These are phyloP conservation scores for Jaltomata sinuosa DNA, from an alignment of 257 asterid genomes.

Conservation along the genomic window DNA sequence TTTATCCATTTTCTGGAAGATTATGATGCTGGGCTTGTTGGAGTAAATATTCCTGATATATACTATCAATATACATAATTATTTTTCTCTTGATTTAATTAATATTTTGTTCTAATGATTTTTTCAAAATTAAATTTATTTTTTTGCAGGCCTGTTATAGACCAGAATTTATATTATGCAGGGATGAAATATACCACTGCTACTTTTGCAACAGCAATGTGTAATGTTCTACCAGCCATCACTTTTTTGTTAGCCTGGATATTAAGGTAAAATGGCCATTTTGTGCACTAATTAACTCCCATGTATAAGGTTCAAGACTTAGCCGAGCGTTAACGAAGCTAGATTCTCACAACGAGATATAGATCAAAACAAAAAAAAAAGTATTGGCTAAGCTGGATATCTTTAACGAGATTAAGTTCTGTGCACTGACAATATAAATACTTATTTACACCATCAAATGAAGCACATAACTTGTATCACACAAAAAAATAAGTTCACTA, in stretches of 20 bases:
- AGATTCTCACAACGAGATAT: no score
- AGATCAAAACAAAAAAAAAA: no score
- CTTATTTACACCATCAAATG: no score
- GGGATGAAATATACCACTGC: slow-evolving; percentile 66
- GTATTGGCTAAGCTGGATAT: no score
- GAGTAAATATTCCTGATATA: slow-evolving; percentile 30
- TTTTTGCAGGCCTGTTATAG: slow-evolving; percentile 46
- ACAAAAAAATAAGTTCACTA: no score
- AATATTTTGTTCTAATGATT: not conserved
- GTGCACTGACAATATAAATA: not conserved
- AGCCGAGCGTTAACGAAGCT: no score
- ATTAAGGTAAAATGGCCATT: slow-evolving; percentile 26
- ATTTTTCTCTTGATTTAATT: no score
- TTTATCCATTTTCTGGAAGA: slow-evolving; percentile 36
- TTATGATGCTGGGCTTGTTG: slow-evolving; percentile 39
- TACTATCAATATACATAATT: not conserved
- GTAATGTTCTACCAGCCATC: slow-evolving; percentile 65
- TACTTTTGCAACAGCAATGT: slow-evolving; percentile 53
- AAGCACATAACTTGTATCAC: not conserved
- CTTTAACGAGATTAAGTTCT: no score
- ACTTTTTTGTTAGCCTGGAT: slow-evolving; percentile 73
- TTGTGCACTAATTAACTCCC: no score
- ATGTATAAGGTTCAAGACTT: no score
- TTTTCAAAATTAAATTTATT: not conserved
- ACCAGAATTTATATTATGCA: slow-evolving; percentile 50